These are phyloP conservation scores for Dryadomyces sulphureus DNA, from an alignment of 2,329 filamentous ascomycete genomes.

Conservation along the genomic window DNA sequence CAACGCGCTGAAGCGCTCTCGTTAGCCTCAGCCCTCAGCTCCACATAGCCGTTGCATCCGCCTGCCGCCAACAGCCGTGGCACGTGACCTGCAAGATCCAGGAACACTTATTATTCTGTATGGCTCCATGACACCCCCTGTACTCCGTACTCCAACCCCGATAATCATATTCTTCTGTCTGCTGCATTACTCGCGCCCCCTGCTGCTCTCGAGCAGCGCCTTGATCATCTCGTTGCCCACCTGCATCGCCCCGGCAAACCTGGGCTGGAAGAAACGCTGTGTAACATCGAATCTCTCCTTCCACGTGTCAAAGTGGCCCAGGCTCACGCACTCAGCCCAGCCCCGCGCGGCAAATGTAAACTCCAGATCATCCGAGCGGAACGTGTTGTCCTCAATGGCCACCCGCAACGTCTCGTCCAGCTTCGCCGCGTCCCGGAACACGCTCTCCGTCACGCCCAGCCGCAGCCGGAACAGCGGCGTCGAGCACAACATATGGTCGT, in stretches of 20 bases:
- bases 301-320: constrained; percentile 89
- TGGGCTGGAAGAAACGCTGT: constrained; percentile 78
- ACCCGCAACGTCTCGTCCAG: constrained; percentile 76
- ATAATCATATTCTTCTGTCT: too few relatives aligned
- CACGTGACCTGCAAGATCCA: neutral
- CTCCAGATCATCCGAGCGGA: constrained; percentile 89
- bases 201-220: constrained; percentile 73
- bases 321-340: constrained; percentile 85
- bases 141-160: too few relatives aligned
- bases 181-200: constrained; percentile 11
- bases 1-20: neutral
- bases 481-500: constrained; percentile 99
- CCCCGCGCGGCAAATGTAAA: constrained; percentile 94
- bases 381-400: constrained; percentile 78
- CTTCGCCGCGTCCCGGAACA: constrained; percentile 70
- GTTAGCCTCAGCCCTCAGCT: neutral
- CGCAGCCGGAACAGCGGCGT: constrained; percentile 94
- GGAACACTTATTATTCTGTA: neutral
- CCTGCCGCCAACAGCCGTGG: neutral
- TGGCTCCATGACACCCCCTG: too few relatives aligned
- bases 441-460: constrained; percentile 91
- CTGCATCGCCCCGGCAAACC: constrained; percentile 74
- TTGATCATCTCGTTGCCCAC: constrained; percentile 96
- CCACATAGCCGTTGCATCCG: neutral
- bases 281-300: constrained; percentile 81